A percentile compares a stretch with the other conserved stretches of the same genome.
These are phyloP conservation scores for Chlamydomonas sp. DNA, from an alignment of 139 green algal genomes.

Conservation along the genomic window DNA sequence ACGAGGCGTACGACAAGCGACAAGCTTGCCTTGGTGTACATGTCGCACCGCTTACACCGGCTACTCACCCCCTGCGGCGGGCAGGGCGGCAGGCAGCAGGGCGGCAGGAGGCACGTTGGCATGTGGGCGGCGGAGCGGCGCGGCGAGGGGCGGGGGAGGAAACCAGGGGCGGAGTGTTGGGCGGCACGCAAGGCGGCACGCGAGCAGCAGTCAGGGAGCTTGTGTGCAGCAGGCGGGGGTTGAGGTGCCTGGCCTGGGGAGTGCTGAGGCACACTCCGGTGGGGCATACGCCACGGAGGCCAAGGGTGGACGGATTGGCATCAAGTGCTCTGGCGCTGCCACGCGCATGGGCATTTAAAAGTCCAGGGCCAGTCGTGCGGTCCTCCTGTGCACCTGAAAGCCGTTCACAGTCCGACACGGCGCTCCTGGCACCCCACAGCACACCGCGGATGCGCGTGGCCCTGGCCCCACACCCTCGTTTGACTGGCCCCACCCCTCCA, in stretches of 20 bases:
- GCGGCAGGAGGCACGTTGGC: too few relatives aligned
- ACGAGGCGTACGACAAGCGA: not conserved
- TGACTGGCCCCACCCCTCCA: not conserved
- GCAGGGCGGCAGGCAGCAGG: not conserved
- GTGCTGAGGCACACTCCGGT: too few relatives aligned
- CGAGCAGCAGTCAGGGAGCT: too few relatives aligned
- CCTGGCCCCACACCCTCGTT: not conserved
- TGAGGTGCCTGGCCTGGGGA: too few relatives aligned
- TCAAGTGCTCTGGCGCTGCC: too few relatives aligned
- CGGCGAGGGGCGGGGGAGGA: not conserved
- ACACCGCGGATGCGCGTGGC: not conserved
- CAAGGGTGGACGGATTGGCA: too few relatives aligned
- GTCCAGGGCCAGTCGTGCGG: not conserved
- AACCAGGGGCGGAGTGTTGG: not conserved
- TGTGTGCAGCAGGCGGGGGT: too few relatives aligned
- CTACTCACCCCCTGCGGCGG: conserved; percentile 25
- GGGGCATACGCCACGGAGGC: too few relatives aligned
- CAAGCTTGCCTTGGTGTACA: conserved; percentile 6
- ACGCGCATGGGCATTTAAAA: not conserved
- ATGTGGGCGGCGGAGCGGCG: not conserved
- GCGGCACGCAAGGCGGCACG: too few relatives aligned
- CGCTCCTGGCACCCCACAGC: not conserved
- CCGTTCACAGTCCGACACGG: not conserved
- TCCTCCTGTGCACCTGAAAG: not conserved
- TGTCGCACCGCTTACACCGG: conserved; percentile 9